Conservation (phyloP, 495 filamentous ascomycete species). For the Saxispiralis lemnorum region DNA sequence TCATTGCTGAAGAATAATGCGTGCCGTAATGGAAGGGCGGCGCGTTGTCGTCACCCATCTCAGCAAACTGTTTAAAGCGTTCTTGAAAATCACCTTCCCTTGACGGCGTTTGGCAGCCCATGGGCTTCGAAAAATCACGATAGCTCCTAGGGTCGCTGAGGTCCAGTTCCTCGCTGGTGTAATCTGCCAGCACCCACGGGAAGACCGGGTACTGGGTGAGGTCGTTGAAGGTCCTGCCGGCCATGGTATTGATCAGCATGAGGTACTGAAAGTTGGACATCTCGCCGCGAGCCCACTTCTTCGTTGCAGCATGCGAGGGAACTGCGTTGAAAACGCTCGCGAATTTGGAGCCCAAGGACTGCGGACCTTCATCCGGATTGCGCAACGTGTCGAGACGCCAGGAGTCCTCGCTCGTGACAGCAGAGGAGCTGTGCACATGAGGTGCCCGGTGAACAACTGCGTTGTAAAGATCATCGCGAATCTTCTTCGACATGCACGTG, state of each 20-base stretch:
- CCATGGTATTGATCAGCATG: slow-evolving; percentile 95
- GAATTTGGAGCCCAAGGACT: slow-evolving; percentile 76
- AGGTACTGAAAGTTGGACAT: slow-evolving; percentile 98
- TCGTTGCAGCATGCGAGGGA: slow-evolving; percentile 62
- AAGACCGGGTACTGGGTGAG: slow-evolving; percentile 96
- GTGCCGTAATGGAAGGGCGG: slow-evolving; percentile 94
- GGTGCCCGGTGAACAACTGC: slow-evolving; percentile 61
- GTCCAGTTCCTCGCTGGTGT: slow-evolving; percentile 89
- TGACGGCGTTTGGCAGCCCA: slow-evolving; percentile 74
- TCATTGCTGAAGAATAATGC: slow-evolving; percentile 98
- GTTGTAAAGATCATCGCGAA: slow-evolving; percentile 61
- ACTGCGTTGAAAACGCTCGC: slow-evolving; percentile 78
- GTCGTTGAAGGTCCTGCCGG: slow-evolving; percentile 92
- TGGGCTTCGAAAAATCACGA: slow-evolving; percentile 82
- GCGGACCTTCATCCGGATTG: slow-evolving; percentile 63
- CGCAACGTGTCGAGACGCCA: slow-evolving; percentile 78
- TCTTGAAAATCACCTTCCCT: slow-evolving; percentile 63
- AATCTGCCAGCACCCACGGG: slow-evolving; percentile 90
- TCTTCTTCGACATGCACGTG: slow-evolving; percentile 52
- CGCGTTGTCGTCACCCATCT: slow-evolving; percentile 64
- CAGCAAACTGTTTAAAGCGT: slow-evolving; percentile 70
- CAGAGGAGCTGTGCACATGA: slow-evolving; percentile 41
- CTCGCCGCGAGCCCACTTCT: slow-evolving; percentile 81
- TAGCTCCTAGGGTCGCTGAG: slow-evolving; percentile 67
- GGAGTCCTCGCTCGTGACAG: slow-evolving; percentile 45